Base-by-base conservation (phyloP, 2,329 filamentous ascomycete genomes). In the Parasarocladium wereldwijsianum region DNA sequence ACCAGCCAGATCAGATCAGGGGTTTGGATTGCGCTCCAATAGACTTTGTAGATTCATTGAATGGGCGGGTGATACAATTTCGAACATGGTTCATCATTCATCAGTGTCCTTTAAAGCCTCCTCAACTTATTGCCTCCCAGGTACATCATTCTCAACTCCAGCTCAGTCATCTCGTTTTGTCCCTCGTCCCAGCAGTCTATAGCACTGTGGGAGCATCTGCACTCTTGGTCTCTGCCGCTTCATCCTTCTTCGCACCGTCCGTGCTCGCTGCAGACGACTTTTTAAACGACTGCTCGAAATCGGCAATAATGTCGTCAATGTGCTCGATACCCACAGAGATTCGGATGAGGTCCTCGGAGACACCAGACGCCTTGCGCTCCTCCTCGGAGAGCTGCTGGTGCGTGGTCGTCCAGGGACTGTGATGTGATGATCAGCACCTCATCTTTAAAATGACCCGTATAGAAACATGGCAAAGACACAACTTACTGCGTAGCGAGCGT, bases 261-360 rank as follows among this genome's bases (percentile, higher is more conserved):
- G 48, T 53, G n/a, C 45, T 56, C 4, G 64, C 54, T 6, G 60
- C 65, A 15, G 53, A 45, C 0, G 69, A 66, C 16, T 69, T 65
- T 48, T 72, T 67, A 56, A 94, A 92, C 0, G 82, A 81, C 62
- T 93, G 86, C 54, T 87, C 78, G 50, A 96, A 94, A 57, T 96
- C 87, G 43, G 76, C 79, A 47, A 93, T 90, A 45, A 96, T 94
- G 48, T 96, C 87, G 59, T 93, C 86, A 50, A 96, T 93, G 53
- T 94, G 85, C 60, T 96, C 87, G 1, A 80, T 93, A 31, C 87
- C 87, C 35, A 94, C 86, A 0, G 86, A 94, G 47, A 96, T 90
- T 38, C 87, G 81, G 54, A 96, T 93, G 22, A 86, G 73, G 47
- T 93, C 87, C 66, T 81, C 76, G 11, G 83, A 90, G 8, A 90